Evolutionary conservation across 768 basidiomycete species (phyloP), one percentile per base, ranked within the genome.

Genomic region (Pleurotus tuber-regium): DNA sequence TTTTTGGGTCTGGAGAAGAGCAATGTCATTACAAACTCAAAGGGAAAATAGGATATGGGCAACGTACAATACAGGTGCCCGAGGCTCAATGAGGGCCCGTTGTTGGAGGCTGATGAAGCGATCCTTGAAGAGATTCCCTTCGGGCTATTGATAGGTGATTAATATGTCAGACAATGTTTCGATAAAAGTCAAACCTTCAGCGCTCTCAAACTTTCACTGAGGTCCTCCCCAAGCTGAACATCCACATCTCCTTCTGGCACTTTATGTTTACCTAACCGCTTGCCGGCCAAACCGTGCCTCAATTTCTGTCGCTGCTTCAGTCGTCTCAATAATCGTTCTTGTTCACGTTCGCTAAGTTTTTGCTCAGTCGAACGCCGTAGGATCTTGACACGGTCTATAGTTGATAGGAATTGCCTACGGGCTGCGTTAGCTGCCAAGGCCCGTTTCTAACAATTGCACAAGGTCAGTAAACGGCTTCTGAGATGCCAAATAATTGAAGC

Each of bases 41-140:
- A 44, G 6, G 43, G 35, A 16, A n/a, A 26, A 29, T 7, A 26
- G 40, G 42, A 43, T 35, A 25, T 36, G 43, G 11, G 25, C 33
- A 3, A 78, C 82, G 49, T 65, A 93, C 91, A 86, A 51, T 31
- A 92, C 83, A 21, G 78, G 86, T n/a, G 80, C 79, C 14, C 92
- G 83, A 14, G 94, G 93, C 63, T 97, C 94, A 43, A 96, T 71
- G 31, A 95, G 75, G 0, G 89, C 91, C 24, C 92, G 78, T 55
- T 94, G 89, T 61, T 96, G 93, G 62, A 97, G 70, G 63, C 88
- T 92, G 25, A 86, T 67, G 71, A 92, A 93, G 1, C 92, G 82
- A 64, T 97, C 94, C 19, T 84, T 79, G 78, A 96, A 96, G 28
- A 94, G 70, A 63, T 96, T 97, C 21, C 94, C 94, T 72, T 97